Base-by-base conservation (phyloP, 2,329 filamentous ascomycete species). In the Cryphonectria japonica region DNA sequence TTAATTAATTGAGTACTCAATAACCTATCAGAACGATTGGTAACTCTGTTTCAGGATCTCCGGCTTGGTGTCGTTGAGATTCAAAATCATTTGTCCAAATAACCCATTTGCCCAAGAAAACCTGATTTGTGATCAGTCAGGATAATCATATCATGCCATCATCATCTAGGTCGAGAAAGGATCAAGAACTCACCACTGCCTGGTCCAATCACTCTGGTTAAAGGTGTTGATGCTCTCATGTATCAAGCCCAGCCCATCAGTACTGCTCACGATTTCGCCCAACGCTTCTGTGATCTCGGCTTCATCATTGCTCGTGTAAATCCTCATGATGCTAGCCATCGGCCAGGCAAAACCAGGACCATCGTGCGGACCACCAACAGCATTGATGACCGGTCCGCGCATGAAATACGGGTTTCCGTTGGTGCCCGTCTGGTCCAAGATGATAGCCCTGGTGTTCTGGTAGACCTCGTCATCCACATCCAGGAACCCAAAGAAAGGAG, bases 31-130 rank as follows among this genome's bases (percentile, higher is more conserved):
- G 14, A 26, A 32, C 7, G 61, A 77, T 72, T 84, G 82, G 69
- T 81, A 84, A 59, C 79, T 82, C 69, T 77, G 73, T 64, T 77
- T 75, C 32, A 84, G 72, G 3, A 84, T 73, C 6, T 90, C 82
- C 7, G 92, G 92, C 78, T 92, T 92, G 78, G 92, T 84, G 72
- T 86, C 84, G n/a, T 90, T 89, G 69, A 96, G 78, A 80, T 95
- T 92, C 69, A 96, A 80, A 39, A 97, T 88, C 72, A 93, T 92
- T 82, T 95, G 91, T n/a, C 93, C 92, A 79, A 95, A 95, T 29
- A 97, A 88, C 0, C 92, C 93, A 78, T 96, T 96, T n/a, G 93
- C 93, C 93, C 93, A 96, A 1, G 93, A 92, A 78, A 97, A 96
- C 92, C 92, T 94, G 72, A 83, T 85, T 26, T 3, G n/a, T 50